Base-by-base conservation (phyloP, 768 basidiomycete genomes). In the Boletus sp. region DNA sequence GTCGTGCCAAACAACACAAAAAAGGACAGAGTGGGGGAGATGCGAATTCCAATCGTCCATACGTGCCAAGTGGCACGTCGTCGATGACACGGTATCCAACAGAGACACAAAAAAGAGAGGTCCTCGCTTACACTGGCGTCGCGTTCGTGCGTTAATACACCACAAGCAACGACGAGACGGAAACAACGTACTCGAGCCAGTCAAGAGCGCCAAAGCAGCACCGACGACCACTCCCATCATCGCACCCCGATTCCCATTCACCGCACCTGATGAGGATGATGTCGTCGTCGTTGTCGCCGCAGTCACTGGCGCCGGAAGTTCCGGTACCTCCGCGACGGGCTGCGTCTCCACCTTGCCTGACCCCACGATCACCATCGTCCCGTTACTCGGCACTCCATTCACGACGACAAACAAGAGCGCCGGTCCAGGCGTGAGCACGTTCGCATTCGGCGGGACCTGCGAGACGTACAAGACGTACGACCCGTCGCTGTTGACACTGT, bases 381-480 rank as follows among this genome's bases (percentile, higher is more conserved):
- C 94, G 55, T 85, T 86, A 49, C 84, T 87, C 3, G 94, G 95
- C 13, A 97, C 82, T 38, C 92, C 93, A 58, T 87, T 78, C 57
- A 98, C 80, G 34, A 84, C 87, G 54, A 95, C 88, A 64, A 83
- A 97, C 56, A 95, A 55, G 58, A 94, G 75, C 1, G 82, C 88
- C 8, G 95, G 94, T 6, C 95, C 95, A 5, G 96, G 95, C 63
- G 88, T 86, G 76, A 97, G 81, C 63, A 98, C 62, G 66, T 90
- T 88, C 10, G 94, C 75, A 71, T 90, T 93, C 0, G 92, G 88
- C 0, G 91, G 92, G 8, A 83, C 78, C 67, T 95, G 94, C 1
- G 87, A 73, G 42, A 91, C 88, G 69, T 95, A 87, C 3, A 97
- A 73, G 9, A 79, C 81, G 59, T 91, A 85, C 17, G 85, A 83